Conservation (phyloP, 805 yeast genomes). For the Jamesozyma hellenica region DNA sequence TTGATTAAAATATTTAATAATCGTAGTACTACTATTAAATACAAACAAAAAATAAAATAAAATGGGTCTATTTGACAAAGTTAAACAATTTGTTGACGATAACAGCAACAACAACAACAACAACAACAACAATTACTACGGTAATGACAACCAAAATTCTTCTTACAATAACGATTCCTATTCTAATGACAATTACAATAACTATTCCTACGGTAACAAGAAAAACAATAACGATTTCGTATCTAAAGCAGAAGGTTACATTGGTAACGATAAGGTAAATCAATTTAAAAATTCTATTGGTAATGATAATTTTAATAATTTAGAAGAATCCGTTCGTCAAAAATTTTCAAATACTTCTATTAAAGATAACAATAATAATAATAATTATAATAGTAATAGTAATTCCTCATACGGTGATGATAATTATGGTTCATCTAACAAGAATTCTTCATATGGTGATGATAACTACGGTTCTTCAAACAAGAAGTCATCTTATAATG, state of each 20-base stretch:
- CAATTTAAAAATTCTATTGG: conserved; percentile 26
- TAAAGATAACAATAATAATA: conserved; percentile 16
- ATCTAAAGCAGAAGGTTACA: conserved; percentile 21
- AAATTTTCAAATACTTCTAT: conserved; percentile 23
- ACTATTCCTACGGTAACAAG: conserved; percentile 19
- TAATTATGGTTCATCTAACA: conserved; percentile 18
- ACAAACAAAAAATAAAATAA: no score
- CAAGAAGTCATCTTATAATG: conserved; percentile 17
- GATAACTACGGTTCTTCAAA: conserved; percentile 14
- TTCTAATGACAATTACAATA: conserved; percentile 14
- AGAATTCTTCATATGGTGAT: conserved; percentile 9
- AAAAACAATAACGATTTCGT: conserved; percentile 22
- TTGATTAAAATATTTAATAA: no score
- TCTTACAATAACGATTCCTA: no score
- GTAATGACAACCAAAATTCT: conserved; percentile 22
- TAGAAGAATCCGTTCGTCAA: conserved; percentile 22
- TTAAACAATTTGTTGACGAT: conserved; percentile 28
- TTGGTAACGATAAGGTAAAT: conserved; percentile 26
- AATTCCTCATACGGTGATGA: conserved; percentile 15
- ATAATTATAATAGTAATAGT: conserved; percentile 12
- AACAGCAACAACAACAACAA: conserved; percentile 10
- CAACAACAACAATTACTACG: conserved; percentile 7
- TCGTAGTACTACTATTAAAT: no score
- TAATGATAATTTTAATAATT: conserved; percentile 23
- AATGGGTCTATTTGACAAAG: conserved; percentile 39